phyloP scores from a whole-genome alignment of 768 basidiomycete genomes.

The Leccinum broughii region DNA sequence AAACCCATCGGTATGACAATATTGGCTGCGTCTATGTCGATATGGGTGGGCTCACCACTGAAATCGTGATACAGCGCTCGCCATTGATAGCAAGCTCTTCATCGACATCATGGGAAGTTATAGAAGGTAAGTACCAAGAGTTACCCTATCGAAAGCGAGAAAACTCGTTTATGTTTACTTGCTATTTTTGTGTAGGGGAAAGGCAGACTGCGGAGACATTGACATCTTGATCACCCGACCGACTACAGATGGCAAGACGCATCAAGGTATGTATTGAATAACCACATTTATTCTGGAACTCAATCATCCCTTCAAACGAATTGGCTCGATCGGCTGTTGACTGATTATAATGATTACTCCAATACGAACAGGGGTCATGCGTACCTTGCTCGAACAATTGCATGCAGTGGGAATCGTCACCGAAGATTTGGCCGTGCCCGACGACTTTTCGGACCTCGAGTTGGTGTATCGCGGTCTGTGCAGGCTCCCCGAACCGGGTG shows the following conservation, averaged over 20 bases:
- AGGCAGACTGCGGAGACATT: slow-evolving; percentile 84
- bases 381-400: slow-evolving; percentile 55
- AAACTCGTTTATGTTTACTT: not conserved
- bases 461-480: slow-evolving; percentile 83
- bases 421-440: slow-evolving; percentile 75
- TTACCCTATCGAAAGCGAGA: not conserved
- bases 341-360: not conserved
- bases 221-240: slow-evolving; percentile 85
- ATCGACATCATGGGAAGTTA: slow-evolving; percentile 94
- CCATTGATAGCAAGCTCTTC: slow-evolving; percentile 67
- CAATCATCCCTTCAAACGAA: not conserved
- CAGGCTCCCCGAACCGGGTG: slow-evolving; percentile 46
- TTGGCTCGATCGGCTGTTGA: not conserved
- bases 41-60: not conserved
- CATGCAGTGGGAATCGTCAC: slow-evolving; percentile 65
- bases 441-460: slow-evolving; percentile 68
- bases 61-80: slow-evolving; percentile 50
- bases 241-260: slow-evolving; percentile 69
- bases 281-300: not conserved
- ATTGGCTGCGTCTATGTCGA: not conserved
- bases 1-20: slow-evolving; percentile 58
- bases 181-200: slow-evolving; percentile 51
- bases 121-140: slow-evolving; percentile 51
- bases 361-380: slow-evolving; percentile 54
- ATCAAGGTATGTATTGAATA: slow-evolving; percentile 56